Evolutionary conservation across 2,329 filamentous ascomycete genomes (phyloP), one percentile per base, ranked within the genome.

Genomic region (Dothistroma septosporum): DNA sequence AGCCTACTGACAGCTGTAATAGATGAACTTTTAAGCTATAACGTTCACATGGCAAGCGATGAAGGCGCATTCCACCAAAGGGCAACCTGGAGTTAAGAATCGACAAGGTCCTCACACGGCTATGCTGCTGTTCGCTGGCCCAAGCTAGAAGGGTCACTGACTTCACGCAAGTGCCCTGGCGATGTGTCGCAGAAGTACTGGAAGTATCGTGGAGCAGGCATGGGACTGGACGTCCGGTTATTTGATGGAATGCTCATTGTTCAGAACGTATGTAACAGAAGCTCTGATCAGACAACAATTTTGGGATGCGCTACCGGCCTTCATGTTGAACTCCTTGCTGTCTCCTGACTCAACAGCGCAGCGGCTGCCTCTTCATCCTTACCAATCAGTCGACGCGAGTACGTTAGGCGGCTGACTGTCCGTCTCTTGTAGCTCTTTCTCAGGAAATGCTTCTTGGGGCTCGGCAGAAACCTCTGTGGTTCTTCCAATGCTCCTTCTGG

Each of bases 401-500:
- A 9, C 7, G 10, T 16, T 16, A 10, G 33, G 10, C 33, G 33
- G 33, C 33, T 16, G 14, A 2, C 33, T 37, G 33, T 37, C 33
- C 10, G 14, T 37, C 33, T 3, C 10, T 11, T 11, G 33, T 10
- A 37, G 33, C 33, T 16, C 3, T n/a, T n/a, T n/a, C 7, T 37
- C 33, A 37, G 7, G 10, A 16, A 37, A 16, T 9, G 7, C 33
- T 37, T 3, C 33, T 16, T 2, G 53, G 37, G 19, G 35, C 22
- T 31, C 37, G 33, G 56, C 56, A 58, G 10, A 33, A 11, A 11
- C 41, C 7, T 47, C 41, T 58, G 47, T 58, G 56, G 1, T 16
- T 41, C 4, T 8, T 16, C 56, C 56, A 58, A 32, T 58, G 56
- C 14, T 33, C 37, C 33, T 53, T 58, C 32, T 58, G 56, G 32